Evolutionary conservation across 2,329 filamentous ascomycete species (phyloP).

Genomic region (Plenodomus biglobosus): DNA sequence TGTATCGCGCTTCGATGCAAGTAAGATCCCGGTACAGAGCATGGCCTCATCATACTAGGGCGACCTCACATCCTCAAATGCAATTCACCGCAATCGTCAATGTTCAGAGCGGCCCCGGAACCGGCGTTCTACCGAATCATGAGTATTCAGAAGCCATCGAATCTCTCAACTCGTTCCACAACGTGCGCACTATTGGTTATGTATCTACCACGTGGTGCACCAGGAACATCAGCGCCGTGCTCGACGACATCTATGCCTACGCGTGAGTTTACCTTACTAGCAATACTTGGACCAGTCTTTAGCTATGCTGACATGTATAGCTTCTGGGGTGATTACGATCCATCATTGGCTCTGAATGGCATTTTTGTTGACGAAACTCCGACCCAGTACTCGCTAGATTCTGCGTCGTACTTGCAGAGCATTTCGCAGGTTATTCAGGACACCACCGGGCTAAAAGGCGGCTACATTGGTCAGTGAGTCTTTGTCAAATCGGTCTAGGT

Average conservation of each 20-base stretch:
- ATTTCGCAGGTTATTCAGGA: constrained; percentile 18
- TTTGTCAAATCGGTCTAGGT: constrained; percentile 15
- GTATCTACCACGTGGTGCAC: constrained; percentile 54
- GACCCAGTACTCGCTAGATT: constrained; percentile 17
- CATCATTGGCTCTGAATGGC: constrained; percentile 47
- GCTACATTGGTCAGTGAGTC: constrained; percentile 26
- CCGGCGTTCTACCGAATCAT: constrained; percentile 45
- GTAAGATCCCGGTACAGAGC: constrained; percentile 1
- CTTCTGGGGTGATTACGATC: constrained; percentile 45
- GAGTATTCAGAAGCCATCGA: constrained; percentile 49
- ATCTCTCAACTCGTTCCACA: constrained; percentile 46
- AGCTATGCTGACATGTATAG: neutral
- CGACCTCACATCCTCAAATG: constrained; percentile 39
- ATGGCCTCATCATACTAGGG: constrained; percentile 22
- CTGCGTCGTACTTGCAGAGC: constrained; percentile 23
- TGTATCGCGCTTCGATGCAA: constrained; percentile 6
- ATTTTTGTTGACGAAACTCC: constrained; percentile 56
- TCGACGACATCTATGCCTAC: constrained; percentile 50
- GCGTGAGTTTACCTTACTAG: constrained; percentile 18
- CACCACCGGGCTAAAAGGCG: constrained; percentile 27
- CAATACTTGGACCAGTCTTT: neutral
- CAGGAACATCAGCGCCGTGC: constrained; percentile 21
- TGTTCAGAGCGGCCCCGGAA: constrained; percentile 52
- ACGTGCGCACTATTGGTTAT: constrained; percentile 55
- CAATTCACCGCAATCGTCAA: constrained; percentile 57